Evolutionary conservation across 352 stramenopile genomes (phyloP), one percentile per base, ranked within the genome.

Genomic region (Blastocystis hominis): DNA sequence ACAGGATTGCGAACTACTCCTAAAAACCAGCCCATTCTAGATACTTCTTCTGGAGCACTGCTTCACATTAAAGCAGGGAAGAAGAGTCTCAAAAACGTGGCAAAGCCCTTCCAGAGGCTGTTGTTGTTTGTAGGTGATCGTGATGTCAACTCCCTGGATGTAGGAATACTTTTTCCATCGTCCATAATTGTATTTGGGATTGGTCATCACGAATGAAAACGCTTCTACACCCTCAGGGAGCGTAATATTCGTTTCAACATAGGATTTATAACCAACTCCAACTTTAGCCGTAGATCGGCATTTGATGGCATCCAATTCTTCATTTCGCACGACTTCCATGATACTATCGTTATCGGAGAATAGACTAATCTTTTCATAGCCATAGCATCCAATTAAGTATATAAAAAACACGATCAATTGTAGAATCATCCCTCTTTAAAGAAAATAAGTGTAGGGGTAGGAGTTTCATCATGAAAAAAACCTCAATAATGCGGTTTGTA

Each of bases 31-130:
- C 3, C 3, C 38, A 77, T 34, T 53, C 40, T 5, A 3, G 9
- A 50, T 84, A 84, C 72, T 36, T 38, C 24, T 68, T 5, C 44
- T 40, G 34, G 2, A 36, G 30, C 72, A 84, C 50, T 84, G 72
- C 50, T 84, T 84, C 30, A 84, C 72, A 68, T 64, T 63, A 53
- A 84, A 84, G 36, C 72, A 84, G 44, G 72, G 72, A 47, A 84
- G 72, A 1, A 84, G 38, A 0, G 9, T 0, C 20, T 24, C 56
- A 42, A 84, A 84, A 24, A 66, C n/a, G n/a, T 66, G 20, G 9
- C 72, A 84, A 10, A 84, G 44, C 5, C 72, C 72, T 24, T 46
- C 50, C 36, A 84, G 30, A 53, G 72, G 72, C 53, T 53, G 72
- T 38, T 68, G 72, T 20, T 66, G 6, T 9, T 84, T 53, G 30